Conservation (phyloP, 169 alveolate genomes). For the Cryptosporidium canis region DNA sequence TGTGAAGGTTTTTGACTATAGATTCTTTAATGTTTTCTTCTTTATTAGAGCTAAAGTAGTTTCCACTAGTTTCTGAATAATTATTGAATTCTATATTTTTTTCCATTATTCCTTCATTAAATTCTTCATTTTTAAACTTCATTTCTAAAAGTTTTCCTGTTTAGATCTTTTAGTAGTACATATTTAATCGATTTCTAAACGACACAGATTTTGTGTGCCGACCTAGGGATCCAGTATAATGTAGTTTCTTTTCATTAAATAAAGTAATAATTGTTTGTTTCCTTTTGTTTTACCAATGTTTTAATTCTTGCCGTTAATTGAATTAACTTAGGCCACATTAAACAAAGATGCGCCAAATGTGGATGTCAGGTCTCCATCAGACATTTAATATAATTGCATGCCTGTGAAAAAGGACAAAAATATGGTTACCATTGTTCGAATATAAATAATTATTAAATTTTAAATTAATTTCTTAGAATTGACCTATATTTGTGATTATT, state of each 20-base stretch:
- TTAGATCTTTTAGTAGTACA: constrained; percentile 7
- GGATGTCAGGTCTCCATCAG: constrained; percentile 69
- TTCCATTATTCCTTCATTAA: not conserved
- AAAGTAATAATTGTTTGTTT: not conserved
- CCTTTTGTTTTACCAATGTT: not conserved
- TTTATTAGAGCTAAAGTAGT: not conserved
- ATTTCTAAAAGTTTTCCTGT: not conserved
- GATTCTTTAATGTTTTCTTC: not conserved
- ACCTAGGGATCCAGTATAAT: not conserved
- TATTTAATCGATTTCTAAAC: not conserved
- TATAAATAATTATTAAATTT: not conserved
- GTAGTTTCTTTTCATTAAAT: not conserved
- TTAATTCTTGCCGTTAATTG: not conserved
- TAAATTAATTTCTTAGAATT: not conserved
- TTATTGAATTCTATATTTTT: not conserved
- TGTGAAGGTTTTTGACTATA: not conserved
- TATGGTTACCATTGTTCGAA: not conserved
- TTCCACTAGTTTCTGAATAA: not conserved
- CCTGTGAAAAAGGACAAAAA: not conserved
- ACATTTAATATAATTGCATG: constrained; percentile 1
- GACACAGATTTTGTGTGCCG: not conserved
- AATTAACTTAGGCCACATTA: constrained; percentile 25
- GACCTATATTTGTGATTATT: not conserved
- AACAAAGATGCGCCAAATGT: constrained; percentile 56
- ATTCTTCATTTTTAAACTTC: not conserved